A percentile compares a stretch with the other conserved stretches of the same genome.
Evolutionary conservation across 2,329 filamentous ascomycete species (phyloP).

Genomic region (Mycocentrospora acerina): DNA sequence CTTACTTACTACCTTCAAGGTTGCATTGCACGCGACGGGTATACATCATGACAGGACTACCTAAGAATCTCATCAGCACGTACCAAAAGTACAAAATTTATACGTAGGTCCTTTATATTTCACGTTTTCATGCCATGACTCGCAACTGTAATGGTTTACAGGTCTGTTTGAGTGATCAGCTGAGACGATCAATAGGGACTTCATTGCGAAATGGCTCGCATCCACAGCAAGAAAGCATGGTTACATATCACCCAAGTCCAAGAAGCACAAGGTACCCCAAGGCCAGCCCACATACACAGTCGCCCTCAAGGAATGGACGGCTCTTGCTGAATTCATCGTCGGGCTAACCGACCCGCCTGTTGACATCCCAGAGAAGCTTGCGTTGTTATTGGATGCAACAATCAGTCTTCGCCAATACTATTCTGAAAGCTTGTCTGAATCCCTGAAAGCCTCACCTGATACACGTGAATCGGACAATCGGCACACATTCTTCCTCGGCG

Average conservation of each 20-base stretch:
- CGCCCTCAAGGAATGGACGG: conserved; percentile 42
- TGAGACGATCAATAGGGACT: neutral
- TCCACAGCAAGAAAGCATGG: neutral
- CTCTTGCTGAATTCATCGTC: conserved; percentile 43
- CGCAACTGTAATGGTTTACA: too few relatives aligned
- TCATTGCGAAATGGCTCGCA: conserved; percentile 2
- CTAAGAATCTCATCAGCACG: conserved; percentile 7
- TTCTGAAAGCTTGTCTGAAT: conserved; percentile 2
- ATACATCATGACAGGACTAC: conserved; percentile 1
- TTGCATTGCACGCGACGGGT: too few relatives aligned
- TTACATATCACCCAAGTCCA: conserved; percentile 1
- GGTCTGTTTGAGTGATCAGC: too few relatives aligned
- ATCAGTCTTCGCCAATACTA: conserved; percentile 42
- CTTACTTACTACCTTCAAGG: too few relatives aligned
- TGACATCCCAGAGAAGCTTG: conserved; percentile 33
- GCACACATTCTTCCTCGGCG: conserved; percentile 39
- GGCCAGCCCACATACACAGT: conserved; percentile 43
- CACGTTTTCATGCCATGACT: too few relatives aligned
- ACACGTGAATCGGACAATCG: conserved; percentile 23
- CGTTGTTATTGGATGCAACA: conserved; percentile 38
- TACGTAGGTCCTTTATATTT: too few relatives aligned
- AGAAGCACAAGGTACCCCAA: too few relatives aligned
- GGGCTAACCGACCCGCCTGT: conserved; percentile 19
- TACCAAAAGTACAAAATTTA: conserved; percentile 10
- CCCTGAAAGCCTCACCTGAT: too few relatives aligned